These are phyloP conservation scores for Monilinia laxa DNA, from an alignment of 2,329 filamentous ascomycete species.

Conservation along the genomic window DNA sequence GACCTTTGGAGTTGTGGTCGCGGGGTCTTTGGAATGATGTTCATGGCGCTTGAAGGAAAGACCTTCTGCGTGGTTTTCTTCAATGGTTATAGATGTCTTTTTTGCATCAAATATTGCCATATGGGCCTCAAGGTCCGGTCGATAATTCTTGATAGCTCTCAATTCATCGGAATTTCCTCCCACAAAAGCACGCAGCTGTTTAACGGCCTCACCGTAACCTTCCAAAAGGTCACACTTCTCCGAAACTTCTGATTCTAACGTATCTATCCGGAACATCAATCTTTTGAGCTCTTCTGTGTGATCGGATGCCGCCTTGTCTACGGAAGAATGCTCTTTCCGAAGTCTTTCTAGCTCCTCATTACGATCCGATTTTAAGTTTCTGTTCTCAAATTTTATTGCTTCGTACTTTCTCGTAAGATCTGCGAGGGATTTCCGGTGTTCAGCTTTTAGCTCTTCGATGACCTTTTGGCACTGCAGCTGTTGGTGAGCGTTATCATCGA, in stretches of 20 bases:
- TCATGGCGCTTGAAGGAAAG: not conserved
- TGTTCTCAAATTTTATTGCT: constrained; percentile 14
- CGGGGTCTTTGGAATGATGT: not conserved
- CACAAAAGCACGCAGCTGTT: not conserved
- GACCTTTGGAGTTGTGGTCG: not conserved
- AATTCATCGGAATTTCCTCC: not conserved
- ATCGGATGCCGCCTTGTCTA: not conserved
- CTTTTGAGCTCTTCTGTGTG: not conserved
- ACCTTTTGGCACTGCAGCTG: not conserved
- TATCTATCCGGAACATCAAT: not conserved
- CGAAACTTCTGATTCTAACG: not conserved
- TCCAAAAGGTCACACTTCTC: not conserved
- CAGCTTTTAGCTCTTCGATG: not conserved
- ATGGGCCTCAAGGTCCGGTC: not conserved
- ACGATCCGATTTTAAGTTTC: constrained; percentile 1
- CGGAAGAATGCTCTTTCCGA: not conserved
- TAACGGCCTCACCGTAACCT: not conserved
- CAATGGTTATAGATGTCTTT: not conserved
- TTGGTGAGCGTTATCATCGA: not conserved
- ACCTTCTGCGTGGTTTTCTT: not conserved
- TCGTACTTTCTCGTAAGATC: not conserved
- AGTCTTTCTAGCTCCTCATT: constrained; percentile 9
- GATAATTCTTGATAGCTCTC: not conserved
- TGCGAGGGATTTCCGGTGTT: not conserved
- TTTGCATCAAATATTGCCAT: not conserved